These are phyloP conservation scores for Orbilia ellipsospora DNA, from an alignment of 2,329 filamentous ascomycete genomes.

Conservation along the genomic window DNA sequence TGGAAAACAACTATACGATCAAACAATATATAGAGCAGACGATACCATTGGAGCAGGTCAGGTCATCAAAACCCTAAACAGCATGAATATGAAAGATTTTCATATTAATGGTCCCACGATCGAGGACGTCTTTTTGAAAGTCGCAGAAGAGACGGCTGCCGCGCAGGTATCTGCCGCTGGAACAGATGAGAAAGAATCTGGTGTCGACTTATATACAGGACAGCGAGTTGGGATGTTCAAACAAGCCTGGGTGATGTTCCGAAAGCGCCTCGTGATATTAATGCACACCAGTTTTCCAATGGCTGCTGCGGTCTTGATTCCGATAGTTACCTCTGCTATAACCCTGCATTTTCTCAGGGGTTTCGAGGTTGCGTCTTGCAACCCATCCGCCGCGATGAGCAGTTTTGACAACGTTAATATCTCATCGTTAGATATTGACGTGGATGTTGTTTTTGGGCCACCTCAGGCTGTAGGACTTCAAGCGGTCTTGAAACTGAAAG, in stretches of 20 bases:
- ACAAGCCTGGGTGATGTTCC: constrained; percentile 79
- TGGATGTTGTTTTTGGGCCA: constrained; percentile 45
- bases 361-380: constrained; percentile 68
- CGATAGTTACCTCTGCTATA: constrained; percentile 80
- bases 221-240: constrained; percentile 74
- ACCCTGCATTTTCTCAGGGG: constrained; percentile 78
- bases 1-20: constrained; percentile 74
- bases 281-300: constrained; percentile 83
- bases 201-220: constrained; percentile 74
- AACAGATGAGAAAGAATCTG: constrained; percentile 60
- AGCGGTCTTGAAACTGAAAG: constrained; percentile 33
- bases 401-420: constrained; percentile 51
- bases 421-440: constrained; percentile 37
- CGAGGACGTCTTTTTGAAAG: constrained; percentile 88
- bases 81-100: constrained; percentile 76
- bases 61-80: constrained; percentile 77
- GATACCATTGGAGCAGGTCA: constrained; percentile 76
- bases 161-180: constrained; percentile 54
- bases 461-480: constrained; percentile 33
- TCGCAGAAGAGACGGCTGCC: constrained; percentile 77
- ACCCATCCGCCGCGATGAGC: constrained; percentile 64
- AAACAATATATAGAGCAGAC: constrained; percentile 77
- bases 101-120: constrained; percentile 89
- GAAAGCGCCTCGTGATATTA: constrained; percentile 80
- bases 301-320: constrained; percentile 77